Percentiles rank a stretch among this genome's conserved stretches.
These are phyloP conservation scores for Paramecium caudatum DNA, from an alignment of 73 alveolate genomes.

Conservation along the genomic window DNA sequence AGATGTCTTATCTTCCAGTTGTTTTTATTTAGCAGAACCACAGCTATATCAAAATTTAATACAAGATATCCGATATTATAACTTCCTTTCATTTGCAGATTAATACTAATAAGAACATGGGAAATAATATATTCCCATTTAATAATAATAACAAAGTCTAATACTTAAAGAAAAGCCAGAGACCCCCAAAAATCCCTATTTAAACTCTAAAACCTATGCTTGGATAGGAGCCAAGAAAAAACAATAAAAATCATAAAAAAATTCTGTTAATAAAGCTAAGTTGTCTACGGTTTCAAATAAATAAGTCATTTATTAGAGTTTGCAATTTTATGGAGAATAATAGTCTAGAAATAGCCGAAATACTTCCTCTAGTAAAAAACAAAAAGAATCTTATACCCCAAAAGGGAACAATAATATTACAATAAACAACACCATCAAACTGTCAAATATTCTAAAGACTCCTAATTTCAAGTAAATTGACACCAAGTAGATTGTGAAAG, in stretches of 20 bases:
- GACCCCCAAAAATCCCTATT: not conserved
- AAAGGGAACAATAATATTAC: not conserved
- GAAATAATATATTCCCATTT: not conserved
- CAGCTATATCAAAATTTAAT: not conserved
- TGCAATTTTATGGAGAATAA: not conserved
- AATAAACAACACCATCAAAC: not conserved
- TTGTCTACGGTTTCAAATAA: not conserved
- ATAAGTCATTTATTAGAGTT: not conserved
- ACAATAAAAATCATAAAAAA: not conserved
- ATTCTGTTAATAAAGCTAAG: not conserved
- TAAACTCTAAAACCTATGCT: not conserved
- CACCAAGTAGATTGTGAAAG: no score
- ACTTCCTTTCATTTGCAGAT: not conserved
- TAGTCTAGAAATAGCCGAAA: not conserved
- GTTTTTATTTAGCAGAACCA: not conserved
- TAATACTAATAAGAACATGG: not conserved
- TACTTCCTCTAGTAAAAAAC: not conserved
- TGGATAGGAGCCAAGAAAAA: slow-evolving; percentile 14
- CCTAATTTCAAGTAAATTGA: not conserved
- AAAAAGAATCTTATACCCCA: not conserved
- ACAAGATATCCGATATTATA: not conserved
- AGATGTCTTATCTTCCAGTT: not conserved
- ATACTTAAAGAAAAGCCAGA: not conserved
- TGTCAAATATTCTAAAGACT: not conserved
- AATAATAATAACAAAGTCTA: not conserved